Base-by-base conservation (phyloP, 805 yeast species). In the Jamesozyma rosinii region DNA sequence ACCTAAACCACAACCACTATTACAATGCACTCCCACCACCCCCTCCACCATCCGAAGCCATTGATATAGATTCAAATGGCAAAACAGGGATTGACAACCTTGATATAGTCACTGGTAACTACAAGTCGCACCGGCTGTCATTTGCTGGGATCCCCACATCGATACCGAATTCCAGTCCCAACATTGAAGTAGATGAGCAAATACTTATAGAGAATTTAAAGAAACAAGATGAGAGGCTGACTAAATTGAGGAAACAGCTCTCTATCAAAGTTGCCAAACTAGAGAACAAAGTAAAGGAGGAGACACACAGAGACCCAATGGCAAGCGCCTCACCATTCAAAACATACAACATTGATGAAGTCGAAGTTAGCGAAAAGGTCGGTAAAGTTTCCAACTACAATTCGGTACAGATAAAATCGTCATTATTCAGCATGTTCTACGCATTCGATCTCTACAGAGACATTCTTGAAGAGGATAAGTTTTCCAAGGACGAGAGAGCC, bases 341-440 rank as follows among this genome's bases (percentile, higher is more conserved):
- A n/a, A 40, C 38, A 22, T 42, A 42, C 27, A 26, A 20, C 2
- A 15, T 42, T 2, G 41, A 37, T 2, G 36, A 42, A 10, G 6
- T 42, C 17, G 34, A 37, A 6, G 19, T 37, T 2, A 17, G 20
- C 26, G 31, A 29, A 9, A 42, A 42, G 15, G 15, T 21, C 14
- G 36, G 34, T n/a, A 33, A 29, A 11, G 31, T 42, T 21, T 30
- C 32, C 11, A 18, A 22, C 18, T 42, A 40, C 30, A 46, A 49
- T 36, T 44, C 54, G 2, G 47, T 53, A 26, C 35, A 48, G 34
- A 54, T 49, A 1, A 60, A 55, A 36, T 48, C 54, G 47, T 55
- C 63, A 1, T 33, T 60, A 5, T 60, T 56, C 38, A 52, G 57
- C 41, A 45, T 60, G 51, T 31, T 60, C n/a, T 57, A 58, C 45